These are phyloP conservation scores for Barnettozyma siamensis DNA, from an alignment of 805 yeast species.

Conservation along the genomic window DNA sequence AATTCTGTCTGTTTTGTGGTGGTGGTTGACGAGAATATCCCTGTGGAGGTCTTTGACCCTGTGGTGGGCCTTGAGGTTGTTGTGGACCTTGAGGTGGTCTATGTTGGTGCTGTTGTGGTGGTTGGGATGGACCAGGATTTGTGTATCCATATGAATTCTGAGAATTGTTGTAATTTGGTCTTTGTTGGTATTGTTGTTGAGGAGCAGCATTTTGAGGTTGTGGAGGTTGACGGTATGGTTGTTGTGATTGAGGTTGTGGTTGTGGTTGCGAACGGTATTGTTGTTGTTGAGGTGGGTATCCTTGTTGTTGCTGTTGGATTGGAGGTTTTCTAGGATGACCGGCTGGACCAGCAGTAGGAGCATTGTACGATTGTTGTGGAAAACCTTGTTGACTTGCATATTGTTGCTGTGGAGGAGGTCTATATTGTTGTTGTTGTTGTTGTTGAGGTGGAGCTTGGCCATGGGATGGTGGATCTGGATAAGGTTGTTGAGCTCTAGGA, in stretches of 20 bases:
- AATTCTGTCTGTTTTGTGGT: conserved; percentile 5
- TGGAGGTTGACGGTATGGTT: neutral
- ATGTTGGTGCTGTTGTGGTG: conserved; percentile 9
- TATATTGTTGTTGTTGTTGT: neutral
- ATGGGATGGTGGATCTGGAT: conserved; percentile 11
- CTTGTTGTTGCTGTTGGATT: neutral
- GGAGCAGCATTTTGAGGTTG: neutral
- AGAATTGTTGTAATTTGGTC: conserved; percentile 1
- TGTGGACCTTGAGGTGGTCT: conserved; percentile 4
- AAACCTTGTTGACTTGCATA: too few species aligned
- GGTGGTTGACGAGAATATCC: conserved; percentile 7
- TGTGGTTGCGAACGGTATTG: conserved; percentile 3
- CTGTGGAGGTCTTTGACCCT: conserved; percentile 8
- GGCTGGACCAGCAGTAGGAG: neutral
- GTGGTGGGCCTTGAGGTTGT: conserved; percentile 1
- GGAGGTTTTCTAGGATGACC: conserved; percentile 1
- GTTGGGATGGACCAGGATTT: conserved; percentile 6
- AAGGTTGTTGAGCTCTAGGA: conserved; percentile 17
- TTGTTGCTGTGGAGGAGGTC: neutral
- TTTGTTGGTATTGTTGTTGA: conserved; percentile 1
- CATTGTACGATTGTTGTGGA: too few species aligned
- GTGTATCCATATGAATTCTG: conserved; percentile 8
- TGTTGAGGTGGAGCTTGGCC: conserved; percentile 9
- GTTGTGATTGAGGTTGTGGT: conserved; percentile 3
- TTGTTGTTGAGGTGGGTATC: conserved; percentile 2